Percentiles rank a stretch among this genome's conserved stretches.
phyloP scores from a whole-genome alignment of 371 early-diverging fungal species.

The Choanephora cucurbitarum region DNA sequence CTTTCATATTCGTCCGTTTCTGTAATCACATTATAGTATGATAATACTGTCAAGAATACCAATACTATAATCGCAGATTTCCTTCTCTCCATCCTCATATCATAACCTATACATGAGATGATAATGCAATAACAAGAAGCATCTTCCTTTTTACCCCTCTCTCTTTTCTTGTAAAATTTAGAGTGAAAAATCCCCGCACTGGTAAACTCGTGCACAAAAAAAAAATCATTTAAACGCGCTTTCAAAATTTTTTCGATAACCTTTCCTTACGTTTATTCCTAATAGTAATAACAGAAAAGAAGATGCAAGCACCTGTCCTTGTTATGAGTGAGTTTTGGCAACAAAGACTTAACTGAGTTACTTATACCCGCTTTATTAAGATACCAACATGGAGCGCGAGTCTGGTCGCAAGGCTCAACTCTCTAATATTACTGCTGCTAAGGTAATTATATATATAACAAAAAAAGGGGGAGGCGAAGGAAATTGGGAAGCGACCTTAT shows the following conservation, averaged over 20 bases:
- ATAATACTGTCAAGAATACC: no score
- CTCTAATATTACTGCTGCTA: constrained; percentile 97
- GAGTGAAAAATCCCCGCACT: no score
- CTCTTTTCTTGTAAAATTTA: no score
- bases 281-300: background rate
- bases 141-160: no score
- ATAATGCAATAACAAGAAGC: no score
- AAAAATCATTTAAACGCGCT: constrained; percentile 5
- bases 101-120: no score
- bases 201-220: constrained; percentile 8
- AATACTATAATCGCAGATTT: no score
- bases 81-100: no score
- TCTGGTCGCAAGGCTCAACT: constrained; percentile 95
- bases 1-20: no score
- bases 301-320: constrained; percentile 66
- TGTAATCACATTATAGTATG: no score
- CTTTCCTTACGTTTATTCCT: constrained; percentile 1
- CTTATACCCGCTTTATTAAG: constrained; percentile 36
- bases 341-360: background rate
- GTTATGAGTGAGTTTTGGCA: constrained; percentile 70
- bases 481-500: background rate
- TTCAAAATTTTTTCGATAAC: constrained; percentile 5
- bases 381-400: constrained; percentile 94
- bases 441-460: constrained; percentile 58
- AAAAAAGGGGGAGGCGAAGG: constrained; percentile 6